Percentiles rank a stretch among this genome's conserved stretches.
Evolutionary conservation across 768 basidiomycete genomes (phyloP).

Genomic region (Asterophora parasitica): DNA sequence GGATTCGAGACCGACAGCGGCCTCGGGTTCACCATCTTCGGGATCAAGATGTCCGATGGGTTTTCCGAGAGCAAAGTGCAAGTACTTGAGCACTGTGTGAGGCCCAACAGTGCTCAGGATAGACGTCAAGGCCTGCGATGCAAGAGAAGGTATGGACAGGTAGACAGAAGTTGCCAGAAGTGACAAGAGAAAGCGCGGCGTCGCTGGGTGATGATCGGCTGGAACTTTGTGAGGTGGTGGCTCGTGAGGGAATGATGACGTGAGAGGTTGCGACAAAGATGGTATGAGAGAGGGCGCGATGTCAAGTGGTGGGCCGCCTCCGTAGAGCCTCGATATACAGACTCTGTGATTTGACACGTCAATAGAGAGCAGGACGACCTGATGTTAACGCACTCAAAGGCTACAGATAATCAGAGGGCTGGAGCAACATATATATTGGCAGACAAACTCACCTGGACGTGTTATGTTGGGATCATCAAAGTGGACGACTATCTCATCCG

Average conservation of each 20-base stretch:
- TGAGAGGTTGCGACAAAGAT: slow-evolving; percentile 63
- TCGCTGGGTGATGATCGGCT: slow-evolving; percentile 61
- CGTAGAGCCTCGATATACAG: slow-evolving; percentile 83
- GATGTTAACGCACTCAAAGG: slow-evolving; percentile 73
- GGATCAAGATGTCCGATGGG: slow-evolving; percentile 42
- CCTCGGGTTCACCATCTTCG: slow-evolving; percentile 40
- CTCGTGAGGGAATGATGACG: slow-evolving; percentile 50
- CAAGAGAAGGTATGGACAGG: slow-evolving; percentile 73
- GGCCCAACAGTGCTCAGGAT: slow-evolving; percentile 77
- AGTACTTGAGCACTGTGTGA: slow-evolving; percentile 68
- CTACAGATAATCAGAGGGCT: slow-evolving; percentile 31
- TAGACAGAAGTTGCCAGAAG: slow-evolving; percentile 85
- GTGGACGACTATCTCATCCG: slow-evolving; percentile 60
- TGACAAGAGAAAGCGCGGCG: slow-evolving; percentile 78
- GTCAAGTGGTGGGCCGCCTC: slow-evolving; percentile 73
- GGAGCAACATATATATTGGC: slow-evolving; percentile 8
- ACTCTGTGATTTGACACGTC: slow-evolving; percentile 42
- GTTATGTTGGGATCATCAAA: slow-evolving; percentile 90
- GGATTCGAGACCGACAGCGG: slow-evolving; percentile 67
- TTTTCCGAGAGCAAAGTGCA: slow-evolving; percentile 77
- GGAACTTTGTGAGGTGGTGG: slow-evolving; percentile 33
- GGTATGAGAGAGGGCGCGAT: slow-evolving; percentile 64
- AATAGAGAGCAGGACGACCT: background rate
- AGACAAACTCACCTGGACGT: slow-evolving; percentile 57
- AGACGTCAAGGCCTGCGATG: slow-evolving; percentile 67